Evolutionary conservation across 257 asterid genomes (phyloP).

Genomic region (Solanum neorickii): DNA sequence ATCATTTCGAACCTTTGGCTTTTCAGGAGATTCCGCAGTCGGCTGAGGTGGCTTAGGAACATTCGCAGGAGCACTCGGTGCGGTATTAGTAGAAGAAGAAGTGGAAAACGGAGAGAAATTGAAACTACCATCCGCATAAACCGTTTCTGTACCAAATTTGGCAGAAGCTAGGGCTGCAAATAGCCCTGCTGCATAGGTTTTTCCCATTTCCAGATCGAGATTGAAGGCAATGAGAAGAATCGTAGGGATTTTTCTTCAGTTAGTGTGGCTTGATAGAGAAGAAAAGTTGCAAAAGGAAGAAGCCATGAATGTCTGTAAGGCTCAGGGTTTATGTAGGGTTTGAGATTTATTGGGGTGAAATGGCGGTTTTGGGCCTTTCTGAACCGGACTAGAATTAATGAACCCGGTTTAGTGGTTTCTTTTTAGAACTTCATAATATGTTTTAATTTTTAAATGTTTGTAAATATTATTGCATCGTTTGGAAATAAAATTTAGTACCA

Average conservation of each 20-base stretch:
- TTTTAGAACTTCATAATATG: background rate
- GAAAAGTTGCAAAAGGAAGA: background rate
- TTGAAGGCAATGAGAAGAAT: background rate
- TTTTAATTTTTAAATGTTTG: background rate
- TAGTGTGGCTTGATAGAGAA: background rate
- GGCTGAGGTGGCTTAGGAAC: conserved; percentile 22
- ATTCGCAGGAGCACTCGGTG: conserved; percentile 21
- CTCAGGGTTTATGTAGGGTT: conserved; percentile 37
- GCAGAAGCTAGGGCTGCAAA: conserved; percentile 57
- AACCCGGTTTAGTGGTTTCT: background rate
- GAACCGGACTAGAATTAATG: background rate
- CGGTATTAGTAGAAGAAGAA: conserved; percentile 9
- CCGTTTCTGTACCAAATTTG: conserved; percentile 29
- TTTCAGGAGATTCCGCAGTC: conserved; percentile 10
- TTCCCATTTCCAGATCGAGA: conserved; percentile 26
- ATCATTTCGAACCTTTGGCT: conserved; percentile 47
- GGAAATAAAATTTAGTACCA: background rate
- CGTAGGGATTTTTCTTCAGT: background rate
- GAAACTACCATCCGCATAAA: conserved; percentile 52
- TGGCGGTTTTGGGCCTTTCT: background rate
- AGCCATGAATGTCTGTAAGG: background rate
- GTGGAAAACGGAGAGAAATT: conserved; percentile 39
- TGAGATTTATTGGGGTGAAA: background rate
- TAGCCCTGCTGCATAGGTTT: conserved; percentile 44
- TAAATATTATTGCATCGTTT: background rate